These are phyloP conservation scores for Solanum verrucosum DNA, from an alignment of 257 asterid species.

Conservation along the genomic window DNA sequence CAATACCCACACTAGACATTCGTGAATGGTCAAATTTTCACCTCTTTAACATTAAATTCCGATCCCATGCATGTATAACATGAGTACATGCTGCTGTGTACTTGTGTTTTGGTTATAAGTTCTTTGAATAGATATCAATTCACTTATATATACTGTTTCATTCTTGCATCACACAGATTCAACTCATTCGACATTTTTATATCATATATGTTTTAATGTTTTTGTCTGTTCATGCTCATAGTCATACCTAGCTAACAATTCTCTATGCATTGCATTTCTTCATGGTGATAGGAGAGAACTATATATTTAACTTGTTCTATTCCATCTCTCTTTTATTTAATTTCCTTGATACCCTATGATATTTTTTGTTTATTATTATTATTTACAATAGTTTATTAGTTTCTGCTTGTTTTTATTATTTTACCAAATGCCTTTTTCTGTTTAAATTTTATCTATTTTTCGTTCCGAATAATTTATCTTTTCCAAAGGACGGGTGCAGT, in stretches of 20 bases:
- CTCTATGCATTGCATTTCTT: not conserved
- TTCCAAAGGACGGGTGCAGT: not conserved
- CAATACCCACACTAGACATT: not conserved
- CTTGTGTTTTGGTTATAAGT: not conserved
- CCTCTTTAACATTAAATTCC: not conserved
- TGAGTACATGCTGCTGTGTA: not conserved
- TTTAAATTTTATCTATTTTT: not conserved
- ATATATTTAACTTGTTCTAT: not conserved
- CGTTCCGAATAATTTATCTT: not conserved
- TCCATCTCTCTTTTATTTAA: not conserved
- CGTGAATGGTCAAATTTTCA: not conserved
- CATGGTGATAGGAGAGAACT: not conserved
- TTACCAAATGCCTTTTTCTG: not conserved
- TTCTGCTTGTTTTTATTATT: not conserved
- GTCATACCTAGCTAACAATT: not conserved
- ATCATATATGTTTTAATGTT: not conserved
- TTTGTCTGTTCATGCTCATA: not conserved
- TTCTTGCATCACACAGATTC: not conserved
- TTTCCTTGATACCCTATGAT: not conserved
- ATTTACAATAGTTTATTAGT: not conserved
- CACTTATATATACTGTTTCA: not conserved
- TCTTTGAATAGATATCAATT: not conserved
- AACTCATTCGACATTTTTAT: not conserved
- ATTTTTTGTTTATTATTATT: too few relatives aligned
- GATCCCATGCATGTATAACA: not conserved